Percentiles rank a stretch among this genome's conserved stretches.
These are phyloP conservation scores for Fusarium devonianum DNA, from an alignment of 2,329 filamentous ascomycete genomes.

Conservation along the genomic window DNA sequence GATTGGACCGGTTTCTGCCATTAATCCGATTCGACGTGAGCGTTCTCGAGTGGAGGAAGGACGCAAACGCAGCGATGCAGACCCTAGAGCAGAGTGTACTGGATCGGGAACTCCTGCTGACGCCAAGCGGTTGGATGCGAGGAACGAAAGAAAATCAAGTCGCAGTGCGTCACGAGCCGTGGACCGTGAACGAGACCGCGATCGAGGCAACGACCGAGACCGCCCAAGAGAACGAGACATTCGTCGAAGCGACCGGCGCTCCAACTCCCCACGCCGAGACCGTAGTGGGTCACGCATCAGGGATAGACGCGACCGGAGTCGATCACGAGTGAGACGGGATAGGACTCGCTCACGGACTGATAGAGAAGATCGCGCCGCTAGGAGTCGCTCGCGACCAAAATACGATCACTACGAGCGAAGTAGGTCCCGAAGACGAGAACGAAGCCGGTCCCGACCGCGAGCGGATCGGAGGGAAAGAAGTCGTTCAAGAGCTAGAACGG, in stretches of 20 bases:
- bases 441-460: conserved; percentile 48
- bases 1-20: conserved; percentile 63
- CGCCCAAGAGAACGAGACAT: conserved; percentile 41
- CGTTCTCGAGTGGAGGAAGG: conserved; percentile 53
- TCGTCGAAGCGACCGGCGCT: conserved; percentile 47
- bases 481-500: conserved; percentile 38
- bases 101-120: conserved; percentile 43
- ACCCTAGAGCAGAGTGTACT: conserved; percentile 47
- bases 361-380: conserved; percentile 44
- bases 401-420: conserved; percentile 47
- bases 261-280: conserved; percentile 49
- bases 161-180: conserved; percentile 45
- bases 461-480: conserved; percentile 45
- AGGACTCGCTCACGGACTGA: conserved; percentile 51
- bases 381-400: conserved; percentile 47
- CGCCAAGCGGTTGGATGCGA: conserved; percentile 33
- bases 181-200: conserved; percentile 38
- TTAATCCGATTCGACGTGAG: conserved; percentile 61
- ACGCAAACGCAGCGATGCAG: conserved; percentile 49
- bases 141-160: conserved; percentile 45
- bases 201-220: conserved; percentile 35
- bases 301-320: conserved; percentile 48
- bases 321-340: conserved; percentile 47
- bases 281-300: conserved; percentile 45
- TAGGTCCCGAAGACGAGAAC: conserved; percentile 47